phyloP scores from a whole-genome alignment of 129 eudicot genomes.

The Chrysanthemum lavandulifolium region DNA sequence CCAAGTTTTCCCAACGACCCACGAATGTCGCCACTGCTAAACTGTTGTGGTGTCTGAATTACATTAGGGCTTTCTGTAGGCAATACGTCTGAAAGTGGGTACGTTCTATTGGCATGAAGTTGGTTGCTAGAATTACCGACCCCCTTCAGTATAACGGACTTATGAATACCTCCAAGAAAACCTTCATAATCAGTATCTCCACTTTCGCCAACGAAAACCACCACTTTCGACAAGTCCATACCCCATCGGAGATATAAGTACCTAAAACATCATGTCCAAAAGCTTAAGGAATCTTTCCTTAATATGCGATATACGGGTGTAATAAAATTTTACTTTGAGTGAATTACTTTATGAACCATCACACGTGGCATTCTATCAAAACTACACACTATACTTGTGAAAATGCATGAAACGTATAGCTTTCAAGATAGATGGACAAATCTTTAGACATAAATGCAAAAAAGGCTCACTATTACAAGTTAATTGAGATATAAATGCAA shows the following conservation, averaged over 20 bases:
- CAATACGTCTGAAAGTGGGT: slow-evolving; percentile 81
- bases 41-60: slow-evolving; percentile 49
- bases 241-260: slow-evolving; percentile 98
- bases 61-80: slow-evolving; percentile 69
- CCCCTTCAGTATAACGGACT: slow-evolving; percentile 75
- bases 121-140: slow-evolving; percentile 49
- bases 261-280: slow-evolving; percentile 39
- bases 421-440: neutral
- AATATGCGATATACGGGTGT: neutral
- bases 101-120: slow-evolving; percentile 71
- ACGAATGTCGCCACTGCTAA: slow-evolving; percentile 51
- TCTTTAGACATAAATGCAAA: neutral
- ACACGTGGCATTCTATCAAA: neutral
- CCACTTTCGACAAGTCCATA: slow-evolving; percentile 78
- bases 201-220: slow-evolving; percentile 86
- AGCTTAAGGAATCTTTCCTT: neutral
- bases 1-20: slow-evolving; percentile 46
- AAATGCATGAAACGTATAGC: neutral
- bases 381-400: neutral
- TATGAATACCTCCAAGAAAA: slow-evolving; percentile 84
- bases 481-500: neutral
- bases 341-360: neutral
- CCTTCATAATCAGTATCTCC: slow-evolving; percentile 98
- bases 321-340: neutral
- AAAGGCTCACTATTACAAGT: neutral